Conservation (phyloP, 139 green algal species). For the Haematococcus lacustris region DNA sequence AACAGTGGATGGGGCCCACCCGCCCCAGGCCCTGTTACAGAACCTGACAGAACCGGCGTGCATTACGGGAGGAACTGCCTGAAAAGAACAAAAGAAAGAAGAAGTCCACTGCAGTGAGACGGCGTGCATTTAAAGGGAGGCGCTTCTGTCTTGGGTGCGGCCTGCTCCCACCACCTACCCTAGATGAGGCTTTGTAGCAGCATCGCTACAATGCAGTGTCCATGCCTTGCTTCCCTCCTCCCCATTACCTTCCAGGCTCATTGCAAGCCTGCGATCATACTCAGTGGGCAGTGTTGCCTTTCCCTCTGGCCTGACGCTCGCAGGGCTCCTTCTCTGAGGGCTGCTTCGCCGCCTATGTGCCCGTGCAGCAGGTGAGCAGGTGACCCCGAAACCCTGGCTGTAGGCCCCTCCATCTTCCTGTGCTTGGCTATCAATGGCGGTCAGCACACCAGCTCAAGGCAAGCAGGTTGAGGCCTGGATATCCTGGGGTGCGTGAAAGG, state of each 20-base stretch:
- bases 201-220: background rate
- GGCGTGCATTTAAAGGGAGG: background rate
- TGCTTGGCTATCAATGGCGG: background rate
- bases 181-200: background rate
- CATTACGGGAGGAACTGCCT: background rate
- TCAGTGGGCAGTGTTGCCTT: background rate
- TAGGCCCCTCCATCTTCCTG: background rate
- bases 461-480: background rate
- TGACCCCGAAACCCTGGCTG: background rate
- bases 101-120: background rate
- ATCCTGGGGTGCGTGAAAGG: slow-evolving; percentile 36
- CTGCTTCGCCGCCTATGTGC: slow-evolving; percentile 62
- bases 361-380: slow-evolving; percentile 18
- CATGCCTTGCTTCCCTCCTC: background rate
- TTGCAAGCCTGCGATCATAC: background rate
- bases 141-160: no score
- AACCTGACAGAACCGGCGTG: background rate
- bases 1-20: background rate
- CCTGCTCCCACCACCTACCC: no score
- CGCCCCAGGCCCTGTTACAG: background rate
- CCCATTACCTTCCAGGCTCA: background rate
- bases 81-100: background rate
- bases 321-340: slow-evolving; percentile 62
- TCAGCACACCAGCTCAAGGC: background rate
- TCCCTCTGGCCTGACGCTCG: background rate